Conservation (phyloP, 305 asterid genomes). For the Fraxinus greggii region DNA sequence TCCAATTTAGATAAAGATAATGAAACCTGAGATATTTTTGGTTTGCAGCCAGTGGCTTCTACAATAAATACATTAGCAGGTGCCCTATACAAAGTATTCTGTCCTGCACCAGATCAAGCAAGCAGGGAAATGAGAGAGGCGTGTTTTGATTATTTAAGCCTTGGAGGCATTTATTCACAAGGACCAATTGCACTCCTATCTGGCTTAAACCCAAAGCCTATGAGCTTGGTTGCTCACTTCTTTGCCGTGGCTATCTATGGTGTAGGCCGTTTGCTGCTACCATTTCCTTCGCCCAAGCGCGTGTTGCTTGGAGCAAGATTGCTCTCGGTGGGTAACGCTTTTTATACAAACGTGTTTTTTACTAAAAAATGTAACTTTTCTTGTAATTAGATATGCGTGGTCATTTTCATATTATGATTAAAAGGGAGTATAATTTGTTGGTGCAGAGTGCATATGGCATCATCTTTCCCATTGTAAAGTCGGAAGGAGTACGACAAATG, state of each 20-base stretch:
- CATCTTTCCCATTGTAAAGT: constrained; percentile 52
- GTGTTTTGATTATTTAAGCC: constrained; percentile 53
- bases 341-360: neutral
- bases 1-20: neutral
- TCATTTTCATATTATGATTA: neutral
- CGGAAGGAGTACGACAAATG: constrained; percentile 59
- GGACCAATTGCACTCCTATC: constrained; percentile 49
- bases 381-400: neutral
- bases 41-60: constrained; percentile 48
- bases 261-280: constrained; percentile 47
- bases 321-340: constrained; percentile 30
- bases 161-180: constrained; percentile 42
- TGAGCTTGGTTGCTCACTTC: constrained; percentile 54
- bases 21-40: neutral
- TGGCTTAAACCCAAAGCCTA: constrained; percentile 49
- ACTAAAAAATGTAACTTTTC: neutral
- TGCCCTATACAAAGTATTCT: constrained; percentile 50
- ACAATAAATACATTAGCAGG: constrained; percentile 54
- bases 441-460: constrained; percentile 49
- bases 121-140: constrained; percentile 58
- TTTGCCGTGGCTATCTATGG: constrained; percentile 51
- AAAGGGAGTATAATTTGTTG: neutral
- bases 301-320: constrained; percentile 38
- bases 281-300: constrained; percentile 46
- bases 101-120: constrained; percentile 47